Base-by-base conservation (phyloP, 495 filamentous ascomycete genomes). In the Pseudotulostoma volvatum region DNA sequence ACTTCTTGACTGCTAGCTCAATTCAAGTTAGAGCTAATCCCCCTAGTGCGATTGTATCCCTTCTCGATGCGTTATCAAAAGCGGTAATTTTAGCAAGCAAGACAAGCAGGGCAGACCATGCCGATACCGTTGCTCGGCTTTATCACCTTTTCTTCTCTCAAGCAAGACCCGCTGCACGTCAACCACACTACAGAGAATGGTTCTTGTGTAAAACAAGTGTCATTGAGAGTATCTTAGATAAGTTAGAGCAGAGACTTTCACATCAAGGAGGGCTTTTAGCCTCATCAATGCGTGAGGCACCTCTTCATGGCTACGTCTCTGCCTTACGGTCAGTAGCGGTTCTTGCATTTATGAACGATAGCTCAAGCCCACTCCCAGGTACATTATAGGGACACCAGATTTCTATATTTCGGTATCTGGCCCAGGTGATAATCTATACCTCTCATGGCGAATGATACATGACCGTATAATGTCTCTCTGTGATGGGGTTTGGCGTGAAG, bases 71-170 rank as follows among this genome's bases (percentile, higher is more conserved):
- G 11, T 32, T 65, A 9, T n/a, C 32, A 8, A 54, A 53, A 30
- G 60, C 62, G n/a, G 62, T 63, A 30, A 43, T 40, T 3, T 59
- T 70, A 35, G 78, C 81, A n/a, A 68, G 76, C 45, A 64, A 61
- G 23, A 87, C 80, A 15, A 84, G 81, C 14, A 70, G 86, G 20
- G 86, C 84, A 20, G 84, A 92, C 46, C 80, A 87, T 52, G 82
- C 81, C 4, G 86, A 94, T 52, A 83, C 84, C 8, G 75, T 83
- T 39, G 84, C 81, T 34, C 73, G 81, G 43, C 58, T 71, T 2
- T 63, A 64, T 34, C 68, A 49, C 57, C 61, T 52, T 51, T 63
- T 52, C 37, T 84, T 49, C 42, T 73, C 34, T 61, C 60, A 49
- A 47, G 59, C 49, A 52, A 31, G 42, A 8, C 19, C 38, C 5